phyloP scores from a whole-genome alignment of 2,329 filamentous ascomycete genomes.

The Fusarium verrucosum region DNA sequence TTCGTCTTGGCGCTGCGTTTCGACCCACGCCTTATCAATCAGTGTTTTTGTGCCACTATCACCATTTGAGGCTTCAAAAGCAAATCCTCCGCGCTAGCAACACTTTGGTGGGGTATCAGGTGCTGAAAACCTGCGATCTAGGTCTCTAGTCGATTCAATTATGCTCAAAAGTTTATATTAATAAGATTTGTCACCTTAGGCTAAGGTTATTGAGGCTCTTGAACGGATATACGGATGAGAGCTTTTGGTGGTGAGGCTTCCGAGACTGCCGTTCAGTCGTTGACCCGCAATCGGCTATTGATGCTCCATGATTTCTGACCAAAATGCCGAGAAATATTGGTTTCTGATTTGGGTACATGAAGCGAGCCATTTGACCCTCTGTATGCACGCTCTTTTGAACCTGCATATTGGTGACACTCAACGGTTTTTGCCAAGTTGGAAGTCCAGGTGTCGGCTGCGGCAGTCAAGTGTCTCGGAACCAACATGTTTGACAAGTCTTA shows the following conservation, averaged over 20 bases:
- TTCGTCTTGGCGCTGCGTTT: neutral
- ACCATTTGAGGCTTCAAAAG: constrained; percentile 11
- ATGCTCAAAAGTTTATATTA: constrained; percentile 14
- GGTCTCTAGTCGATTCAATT: constrained; percentile 1
- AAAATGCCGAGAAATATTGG: constrained; percentile 2
- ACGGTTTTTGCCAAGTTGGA: neutral
- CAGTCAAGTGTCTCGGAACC: too few relatives aligned
- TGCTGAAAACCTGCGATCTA: constrained; percentile 6
- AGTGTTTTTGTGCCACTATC: constrained; percentile 33
- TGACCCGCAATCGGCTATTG: constrained; percentile 8
- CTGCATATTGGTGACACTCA: neutral
- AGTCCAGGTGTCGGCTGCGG: too few relatives aligned
- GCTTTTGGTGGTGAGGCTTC: constrained; percentile 3
- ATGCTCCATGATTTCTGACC: neutral
- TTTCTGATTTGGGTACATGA: neutral
- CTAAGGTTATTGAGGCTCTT: neutral
- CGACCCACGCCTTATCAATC: constrained; percentile 41
- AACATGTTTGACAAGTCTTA: neutral
- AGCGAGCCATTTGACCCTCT: neutral
- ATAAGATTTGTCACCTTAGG: constrained; percentile 8
- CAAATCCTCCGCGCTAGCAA: constrained; percentile 25
- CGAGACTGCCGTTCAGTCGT: neutral
- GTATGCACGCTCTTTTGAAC: neutral
- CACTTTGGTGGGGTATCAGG: constrained; percentile 11
- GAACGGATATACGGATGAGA: neutral